These are phyloP conservation scores for Fusarium transvaalense DNA, from an alignment of 2,329 filamentous ascomycete species.

Conservation along the genomic window DNA sequence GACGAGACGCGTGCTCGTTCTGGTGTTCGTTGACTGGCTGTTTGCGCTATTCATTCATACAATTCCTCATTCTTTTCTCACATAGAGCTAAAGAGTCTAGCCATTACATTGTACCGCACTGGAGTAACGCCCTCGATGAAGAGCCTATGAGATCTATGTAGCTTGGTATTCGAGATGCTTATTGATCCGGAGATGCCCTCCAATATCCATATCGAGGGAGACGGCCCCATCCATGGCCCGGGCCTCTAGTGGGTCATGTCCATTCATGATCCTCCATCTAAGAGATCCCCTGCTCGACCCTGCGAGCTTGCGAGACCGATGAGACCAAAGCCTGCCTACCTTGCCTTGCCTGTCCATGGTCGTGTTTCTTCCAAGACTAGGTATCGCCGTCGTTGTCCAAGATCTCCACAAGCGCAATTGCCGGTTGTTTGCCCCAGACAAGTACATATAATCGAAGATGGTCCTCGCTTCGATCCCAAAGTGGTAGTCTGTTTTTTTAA, in stretches of 20 bases:
- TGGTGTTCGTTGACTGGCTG: slow-evolving; percentile 32
- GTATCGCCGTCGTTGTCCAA: slow-evolving; percentile 39
- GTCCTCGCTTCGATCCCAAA: slow-evolving; percentile 48
- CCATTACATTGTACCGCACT: slow-evolving; percentile 1
- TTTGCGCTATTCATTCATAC: slow-evolving; percentile 10
- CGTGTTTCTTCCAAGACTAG: slow-evolving; percentile 37
- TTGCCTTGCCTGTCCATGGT: slow-evolving; percentile 22
- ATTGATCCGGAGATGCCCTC: slow-evolving; percentile 33
- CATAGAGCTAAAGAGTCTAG: neutral
- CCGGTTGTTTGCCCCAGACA: slow-evolving; percentile 38
- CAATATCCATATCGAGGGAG: slow-evolving; percentile 16
- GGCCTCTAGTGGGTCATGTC: slow-evolving; percentile 37
- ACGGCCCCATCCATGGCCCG: slow-evolving; percentile 36
- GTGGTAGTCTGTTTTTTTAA: slow-evolving; percentile 43
- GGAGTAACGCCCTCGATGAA: slow-evolving; percentile 20
- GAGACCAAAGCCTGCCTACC: slow-evolving; percentile 29
- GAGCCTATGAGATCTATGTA: slow-evolving; percentile 22
- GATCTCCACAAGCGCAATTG: slow-evolving; percentile 42
- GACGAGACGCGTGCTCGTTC: slow-evolving; percentile 31
- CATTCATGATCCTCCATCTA: slow-evolving; percentile 38
- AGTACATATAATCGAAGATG: slow-evolving; percentile 51
- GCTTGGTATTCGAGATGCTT: slow-evolving; percentile 22
- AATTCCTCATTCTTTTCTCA: slow-evolving; percentile 20
- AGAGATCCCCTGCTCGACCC: slow-evolving; percentile 39
- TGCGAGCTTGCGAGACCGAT: slow-evolving; percentile 22